Evolutionary conservation across 2,329 filamentous ascomycete genomes (phyloP), one percentile per base, ranked within the genome.

Genomic region (Paraphaeosphaeria sporulosa): DNA sequence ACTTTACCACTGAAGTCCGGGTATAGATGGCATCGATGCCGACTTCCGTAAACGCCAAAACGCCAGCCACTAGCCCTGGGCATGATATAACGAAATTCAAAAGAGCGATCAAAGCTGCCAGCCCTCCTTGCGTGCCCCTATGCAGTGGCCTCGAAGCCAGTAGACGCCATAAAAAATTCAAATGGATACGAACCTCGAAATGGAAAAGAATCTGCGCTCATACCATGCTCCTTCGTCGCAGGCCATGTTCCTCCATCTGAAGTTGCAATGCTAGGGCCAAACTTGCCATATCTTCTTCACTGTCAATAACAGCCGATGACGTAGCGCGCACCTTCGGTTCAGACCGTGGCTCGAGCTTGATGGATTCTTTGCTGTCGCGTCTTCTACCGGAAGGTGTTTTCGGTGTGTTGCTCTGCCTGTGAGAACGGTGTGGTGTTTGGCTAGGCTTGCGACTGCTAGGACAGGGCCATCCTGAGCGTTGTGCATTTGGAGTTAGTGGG

Each of bases 241-340:
- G 59, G 4, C 73, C 72, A 58, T 71, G 71, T 51, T 73, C 71
- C 55, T 73, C 64, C 43, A 68, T 69, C 64, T 70, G 66, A 36
- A 78, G 61, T 54, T 76, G 65, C 49, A 71, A 57, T 15, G 75
- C 74, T 10, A 78, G 57, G 43, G 64, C 70, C 21, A 75, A 46
- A 61, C 70, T 74, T 34, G 67, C 67, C 53, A 67, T 65, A 42
- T 76, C 73, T 50, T 72, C 69, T 40, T 64, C 58, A 10, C 54
- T 51, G 32, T 63, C 62, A 13, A 32, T 23, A 15, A 53, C 56
- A 21, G 59, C 55, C 21, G 57, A 64, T 21, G 64, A 50, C 21
- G 53, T 36, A 9, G 57, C 50, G 10, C 54, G 64, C 17, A 54
- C 17, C 40, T 64, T 62, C 25, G 44, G 49, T 15, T 63, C 61